phyloP scores from a whole-genome alignment of 169 alveolate genomes.

The Eimeria sp. region DNA sequence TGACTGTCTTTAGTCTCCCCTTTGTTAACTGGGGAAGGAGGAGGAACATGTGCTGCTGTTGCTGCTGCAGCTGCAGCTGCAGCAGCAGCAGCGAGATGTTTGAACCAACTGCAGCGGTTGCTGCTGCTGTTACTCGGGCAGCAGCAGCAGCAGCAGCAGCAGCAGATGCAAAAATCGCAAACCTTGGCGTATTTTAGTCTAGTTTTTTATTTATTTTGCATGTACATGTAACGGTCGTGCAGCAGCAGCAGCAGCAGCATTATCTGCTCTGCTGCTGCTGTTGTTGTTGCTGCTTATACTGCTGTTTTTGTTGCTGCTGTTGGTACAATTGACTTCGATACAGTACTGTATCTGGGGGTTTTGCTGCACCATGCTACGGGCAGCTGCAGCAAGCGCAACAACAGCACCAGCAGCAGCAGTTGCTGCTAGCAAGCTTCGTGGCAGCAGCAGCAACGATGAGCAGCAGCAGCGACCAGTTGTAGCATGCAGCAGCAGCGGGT shows the following conservation, averaged over 20 bases:
- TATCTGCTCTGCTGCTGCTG: not conserved
- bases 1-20: not conserved
- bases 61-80: slow-evolving; percentile 38
- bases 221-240: not conserved
- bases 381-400: not conserved
- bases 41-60: not conserved
- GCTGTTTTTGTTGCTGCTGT: slow-evolving; percentile 22
- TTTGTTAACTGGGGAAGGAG: not conserved
- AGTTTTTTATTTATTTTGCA: not conserved
- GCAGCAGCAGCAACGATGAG: slow-evolving; percentile 23
- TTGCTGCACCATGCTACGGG: not conserved
- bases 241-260: not conserved
- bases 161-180: not conserved
- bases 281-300: not conserved
- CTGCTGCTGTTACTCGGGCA: not conserved
- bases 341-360: not conserved
- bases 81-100: not conserved
- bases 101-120: not conserved
- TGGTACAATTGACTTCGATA: not conserved
- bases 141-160: not conserved
- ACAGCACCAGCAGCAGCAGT: slow-evolving; percentile 38
- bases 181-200: not conserved
- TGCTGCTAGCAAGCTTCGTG: not conserved
- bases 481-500: slow-evolving; percentile 3
- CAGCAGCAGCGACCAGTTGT: not conserved